Evolutionary conservation across 257 asterid genomes (phyloP), one percentile per base, ranked within the genome.

Genomic region (Verbena officinalis): DNA sequence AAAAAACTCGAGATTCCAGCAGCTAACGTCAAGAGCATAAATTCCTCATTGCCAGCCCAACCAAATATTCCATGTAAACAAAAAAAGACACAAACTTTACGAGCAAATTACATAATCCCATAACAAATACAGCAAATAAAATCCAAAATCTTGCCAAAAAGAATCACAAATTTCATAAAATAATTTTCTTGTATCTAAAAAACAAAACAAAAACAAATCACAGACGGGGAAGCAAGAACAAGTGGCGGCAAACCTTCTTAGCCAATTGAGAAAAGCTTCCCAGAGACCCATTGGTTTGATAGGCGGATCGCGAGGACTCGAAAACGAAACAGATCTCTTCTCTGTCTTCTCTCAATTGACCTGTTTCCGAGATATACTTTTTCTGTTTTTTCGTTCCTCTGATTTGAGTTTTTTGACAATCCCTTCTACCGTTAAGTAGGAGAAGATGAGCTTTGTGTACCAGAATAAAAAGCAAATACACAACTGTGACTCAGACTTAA

Each of bases 231-330:
- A 31, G 43, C 48, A 53, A 42, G 9, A 9, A 51, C 7, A 30
- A 27, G 8, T 9, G 10, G 20, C 7, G 11, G 58, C 60, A 43
- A 22, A 89, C 98, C 98, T 92, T 69, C 98, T 80, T 55, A 92
- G 95, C 98, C 98, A 89, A 89, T 92, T 89, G 89, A 92, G 97
- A 78, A 92, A 89, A 83, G 90, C 91, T 83, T 92, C 97, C 95
- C 88, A 89, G 81, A 89, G 80, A 80, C 98, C 97, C 98, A 92
- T 91, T 74, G 75, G 20, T 36, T 45, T 44, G 73, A 64, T 46
- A 45, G 68, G 31, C 49, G 72, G 69, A 63, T 68, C 57, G 84
- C 77, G 53, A 75, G 57, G 74, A 77, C 60, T 64, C 75, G 81
- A 62, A 65, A 71, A 79, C 81, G 80, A 71, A 72, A 73, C 59